Percentiles rank a stretch among this genome's conserved stretches.
Conservation (phyloP, 2,329 filamentous ascomycete species). For the Alternaria triticina region DNA sequence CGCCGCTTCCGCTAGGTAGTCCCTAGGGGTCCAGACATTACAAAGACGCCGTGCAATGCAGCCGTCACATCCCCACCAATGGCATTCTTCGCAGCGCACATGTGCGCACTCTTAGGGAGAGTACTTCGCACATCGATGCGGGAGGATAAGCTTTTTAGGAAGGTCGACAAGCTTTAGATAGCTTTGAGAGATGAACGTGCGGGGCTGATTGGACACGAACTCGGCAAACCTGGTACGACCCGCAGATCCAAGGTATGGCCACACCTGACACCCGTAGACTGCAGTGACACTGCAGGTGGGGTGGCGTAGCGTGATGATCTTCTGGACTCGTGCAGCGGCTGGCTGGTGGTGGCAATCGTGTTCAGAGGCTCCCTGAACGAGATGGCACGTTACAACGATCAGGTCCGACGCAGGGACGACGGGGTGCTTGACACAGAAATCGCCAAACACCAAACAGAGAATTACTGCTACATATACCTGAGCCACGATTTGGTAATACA, state of each 20-base stretch:
- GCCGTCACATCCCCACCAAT: constrained; percentile 1
- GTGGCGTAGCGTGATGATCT: not conserved
- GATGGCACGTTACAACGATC: not conserved
- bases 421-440: not conserved
- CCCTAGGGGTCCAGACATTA: not conserved
- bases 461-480: not conserved
- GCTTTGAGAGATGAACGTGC: constrained; percentile 15
- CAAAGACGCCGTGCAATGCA: not conserved
- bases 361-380: not conserved
- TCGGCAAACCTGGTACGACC: not conserved
- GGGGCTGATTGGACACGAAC: constrained; percentile 19
- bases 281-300: not conserved
- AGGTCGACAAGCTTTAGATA: constrained; percentile 25
- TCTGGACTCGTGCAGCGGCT: not conserved
- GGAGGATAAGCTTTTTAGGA: constrained; percentile 26
- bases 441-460: not conserved
- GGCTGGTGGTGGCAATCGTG: not conserved
- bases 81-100: not conserved
- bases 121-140: not conserved
- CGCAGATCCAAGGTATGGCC: not conserved
- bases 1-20: not conserved
- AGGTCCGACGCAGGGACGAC: not conserved
- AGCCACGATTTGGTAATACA: not conserved
- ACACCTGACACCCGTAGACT: not conserved
- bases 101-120: constrained; percentile 1